phyloP scores from a whole-genome alignment of 768 basidiomycete genomes.

The Boletales sp. region DNA sequence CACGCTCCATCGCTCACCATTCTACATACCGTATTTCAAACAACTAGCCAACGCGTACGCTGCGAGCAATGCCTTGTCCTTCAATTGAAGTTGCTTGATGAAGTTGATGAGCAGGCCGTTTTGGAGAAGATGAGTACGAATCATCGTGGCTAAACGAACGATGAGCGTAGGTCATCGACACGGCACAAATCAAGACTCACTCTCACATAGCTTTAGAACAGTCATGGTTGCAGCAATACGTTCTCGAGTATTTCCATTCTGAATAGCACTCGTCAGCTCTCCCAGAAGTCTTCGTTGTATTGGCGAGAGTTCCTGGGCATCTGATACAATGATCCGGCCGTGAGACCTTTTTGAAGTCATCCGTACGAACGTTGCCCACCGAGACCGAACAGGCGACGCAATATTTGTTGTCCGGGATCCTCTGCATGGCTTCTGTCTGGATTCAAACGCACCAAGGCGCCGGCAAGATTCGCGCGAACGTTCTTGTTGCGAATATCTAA shows the following conservation, averaged over 20 bases:
- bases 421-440: not conserved
- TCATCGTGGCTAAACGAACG: not conserved
- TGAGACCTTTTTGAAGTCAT: not conserved
- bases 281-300: conserved; percentile 9
- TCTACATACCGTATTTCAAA: conserved; percentile 13
- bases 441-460: conserved; percentile 9
- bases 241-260: conserved; percentile 4
- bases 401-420: not conserved
- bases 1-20: not conserved
- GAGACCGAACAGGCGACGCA: conserved; percentile 16
- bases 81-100: conserved; percentile 13
- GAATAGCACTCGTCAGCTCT: conserved; percentile 4
- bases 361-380: conserved; percentile 4
- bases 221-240: conserved; percentile 24
- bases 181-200: conserved; percentile 1
- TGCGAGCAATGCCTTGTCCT: conserved; percentile 16
- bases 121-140: conserved; percentile 10
- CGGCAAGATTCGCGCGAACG: conserved; percentile 17
- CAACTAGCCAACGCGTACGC: conserved; percentile 19
- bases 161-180: not conserved
- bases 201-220: conserved; percentile 18
- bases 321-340: conserved; percentile 1
- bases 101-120: conserved; percentile 8
- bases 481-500: conserved; percentile 3
- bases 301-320: not conserved